Evolutionary conservation across 495 filamentous ascomycete genomes (phyloP), one percentile per base, ranked within the genome.

Genomic region (Xylaria grammica): DNA sequence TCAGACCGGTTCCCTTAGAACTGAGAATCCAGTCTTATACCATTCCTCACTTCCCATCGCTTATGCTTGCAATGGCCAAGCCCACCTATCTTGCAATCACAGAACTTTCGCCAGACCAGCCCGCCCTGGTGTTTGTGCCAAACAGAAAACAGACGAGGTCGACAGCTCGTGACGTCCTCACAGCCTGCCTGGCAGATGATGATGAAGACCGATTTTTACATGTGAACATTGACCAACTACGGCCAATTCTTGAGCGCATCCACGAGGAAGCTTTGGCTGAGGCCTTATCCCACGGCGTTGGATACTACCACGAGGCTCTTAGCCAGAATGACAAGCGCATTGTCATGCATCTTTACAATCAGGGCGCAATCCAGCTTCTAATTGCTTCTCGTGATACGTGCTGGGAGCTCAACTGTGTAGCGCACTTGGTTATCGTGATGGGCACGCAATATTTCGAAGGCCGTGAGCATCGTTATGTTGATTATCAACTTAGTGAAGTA

Each of bases 361-460:
- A 94, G 58, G 95, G 95, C 59, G 96, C 93, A 19, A 93, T 98
- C 60, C 96, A 98, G 70, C 89, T 98, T 26, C 77, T 99, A 67
- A 80, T 99, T 55, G 95, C 94, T 30, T 98, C 95, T 30, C 87
- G 95, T 46, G 96, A 98, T 79, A 91, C 93, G 32, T 96, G 93
- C 78, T 99, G 95, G 95, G 95, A 99, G 77, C 80, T 99, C 56
- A 87, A 97, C 60, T 86, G 86, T 69, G 92, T 86, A 2, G 94
- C 93, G 17, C 93, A 97, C 74, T 77, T 98, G 42, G 96, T 98
- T 8, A 86, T 98, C 38, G 89, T 97, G 24, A 98, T 98, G 96
- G 93, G 92, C 22, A 99, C 96, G n/a, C 96, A 98, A 71, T 99
- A 93, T 77, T 99, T 94, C 60, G 95, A 99, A 66, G 95, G 95